Evolutionary conservation across 2,329 filamentous ascomycete species (phyloP).

Genomic region (Botryotinia narcissicola): DNA sequence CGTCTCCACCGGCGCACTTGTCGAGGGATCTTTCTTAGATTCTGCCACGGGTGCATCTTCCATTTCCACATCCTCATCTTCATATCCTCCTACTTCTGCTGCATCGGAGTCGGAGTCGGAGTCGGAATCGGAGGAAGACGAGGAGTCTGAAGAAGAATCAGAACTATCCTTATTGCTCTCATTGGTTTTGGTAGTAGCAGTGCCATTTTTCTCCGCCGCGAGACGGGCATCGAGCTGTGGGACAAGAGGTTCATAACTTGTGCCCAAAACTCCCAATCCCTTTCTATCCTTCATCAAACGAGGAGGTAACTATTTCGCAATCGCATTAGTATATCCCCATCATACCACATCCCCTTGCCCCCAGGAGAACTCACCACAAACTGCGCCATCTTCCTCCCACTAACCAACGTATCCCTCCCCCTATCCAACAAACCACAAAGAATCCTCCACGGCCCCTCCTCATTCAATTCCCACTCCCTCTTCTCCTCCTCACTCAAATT

Average conservation of each 20-base stretch:
- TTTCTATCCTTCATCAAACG: conserved; percentile 27
- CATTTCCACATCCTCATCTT: conserved; percentile 20
- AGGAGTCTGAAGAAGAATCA: conserved; percentile 8
- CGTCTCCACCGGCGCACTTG: conserved; percentile 3
- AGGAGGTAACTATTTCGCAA: conserved; percentile 26
- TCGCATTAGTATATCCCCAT: neutral
- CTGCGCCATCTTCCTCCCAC: conserved; percentile 25
- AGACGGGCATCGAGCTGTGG: conserved; percentile 27
- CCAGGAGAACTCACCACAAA: conserved; percentile 29
- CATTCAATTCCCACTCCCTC: conserved; percentile 29
- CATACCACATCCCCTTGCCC: no score
- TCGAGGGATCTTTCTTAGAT: neutral
- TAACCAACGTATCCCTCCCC: conserved; percentile 25
- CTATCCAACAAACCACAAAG: conserved; percentile 33
- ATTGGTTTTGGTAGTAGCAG: neutral
- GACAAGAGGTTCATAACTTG: conserved; percentile 24
- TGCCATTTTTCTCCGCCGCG: conserved; percentile 13
- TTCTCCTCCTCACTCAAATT: conserved; percentile 28
- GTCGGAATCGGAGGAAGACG: neutral
- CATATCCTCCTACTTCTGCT: neutral
- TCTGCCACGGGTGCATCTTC: conserved; percentile 13
- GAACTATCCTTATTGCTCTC: conserved; percentile 8
- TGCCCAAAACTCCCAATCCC: conserved; percentile 29
- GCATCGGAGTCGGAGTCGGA: conserved; percentile 1
- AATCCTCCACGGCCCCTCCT: conserved; percentile 32